Evolutionary conservation across 2,329 filamentous ascomycete species (phyloP), one percentile per base, ranked within the genome.

Genomic region (Lecanicillium sp.): DNA sequence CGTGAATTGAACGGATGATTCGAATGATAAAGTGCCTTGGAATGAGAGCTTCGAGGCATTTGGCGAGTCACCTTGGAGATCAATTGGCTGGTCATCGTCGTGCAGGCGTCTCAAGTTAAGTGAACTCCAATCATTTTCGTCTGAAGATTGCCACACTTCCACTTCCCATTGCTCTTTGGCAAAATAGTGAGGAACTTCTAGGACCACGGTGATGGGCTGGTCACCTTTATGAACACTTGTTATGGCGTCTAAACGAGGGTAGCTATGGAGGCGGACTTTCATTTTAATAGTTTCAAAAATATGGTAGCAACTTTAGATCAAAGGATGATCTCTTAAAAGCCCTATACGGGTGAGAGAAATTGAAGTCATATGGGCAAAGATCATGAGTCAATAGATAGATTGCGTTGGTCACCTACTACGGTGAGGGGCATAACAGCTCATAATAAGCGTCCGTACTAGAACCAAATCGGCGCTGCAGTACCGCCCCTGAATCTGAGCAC

Each of bases 171-270:
- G 51, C 44, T 76, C 65, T 13, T 73, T 62, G 7, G 68, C 66
- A 33, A 71, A 71, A 27, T 65, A 65, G 16, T 57, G 59, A 29
- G 75, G 74, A 30, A 81, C 75, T 48, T 89, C 80, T 22, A 94
- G 67, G 11, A 89, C 59, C 6, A 83, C 80, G 1, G 74, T 80
- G 48, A 95, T 81, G 1, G 57, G 55, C 29, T 83, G 64, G 51
- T 71, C 48, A 3, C 52, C 51, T 15, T 56, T 53, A 18, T 65
- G 58, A 15, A 85, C 53, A 35, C 75, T 68, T 2, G 85, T 88
- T 17, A 84, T 72, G 54, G 89, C 84, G 2, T 81, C 85, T 37
- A 95, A 60, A 1, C 86, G 77, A 11, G 89, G 89, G 51, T 78
- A 80, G 43, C 67, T 69, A 16, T 65, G 64, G 14, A 74, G 47